Evolutionary conservation across 208 protist species (phyloP), one percentile per base, ranked within the genome.

Genomic region (Leishmania arabica): DNA sequence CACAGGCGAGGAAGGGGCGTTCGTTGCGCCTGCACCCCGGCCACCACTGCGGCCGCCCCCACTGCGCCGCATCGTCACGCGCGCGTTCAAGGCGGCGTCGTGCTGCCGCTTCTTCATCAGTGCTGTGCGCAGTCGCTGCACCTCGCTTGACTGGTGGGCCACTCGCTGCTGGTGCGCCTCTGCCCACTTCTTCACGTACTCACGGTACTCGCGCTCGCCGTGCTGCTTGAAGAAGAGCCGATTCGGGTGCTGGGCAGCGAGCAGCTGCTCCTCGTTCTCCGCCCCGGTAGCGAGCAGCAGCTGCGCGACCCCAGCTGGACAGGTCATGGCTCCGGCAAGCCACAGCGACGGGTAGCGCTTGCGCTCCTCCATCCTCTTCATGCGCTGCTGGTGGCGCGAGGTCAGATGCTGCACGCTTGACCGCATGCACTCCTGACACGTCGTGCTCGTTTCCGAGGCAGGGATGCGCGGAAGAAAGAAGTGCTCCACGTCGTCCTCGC

Each of bases 211-310:
- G 24, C 85, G 80, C 53, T 94, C 86, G 24, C 69, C 60, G 56
- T 82, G 73, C 42, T 88, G 77, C 76, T 89, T 88, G 80, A 90
- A 95, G 66, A 91, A 85, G 15, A 66, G n/a, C 0, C 89, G 81
- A 77, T 96, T 96, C 15, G 93, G 93, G 78, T 96, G 93, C 37
- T 90, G 85, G 8, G 87, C 74, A 27, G 79, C 78, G 65, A 91
- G 78, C 49, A 91, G 87, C 84, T 91, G 90, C 82, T 93, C 88
- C 56, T 86, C 86, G 24, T 64, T 89, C 68, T 86, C 87, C 13
- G 81, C 77, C 54, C 88, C 86, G 21, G 79, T 82, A 17, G 79
- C 62, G 34, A 76, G 80, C 34, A 85, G 78, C 65, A 90, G 71
- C 73, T 87, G 76, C 54, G 80, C 77, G 42, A 89, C 42, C 24